Conservation (phyloP, 306 rosid genomes). For the Quercus gilva region DNA sequence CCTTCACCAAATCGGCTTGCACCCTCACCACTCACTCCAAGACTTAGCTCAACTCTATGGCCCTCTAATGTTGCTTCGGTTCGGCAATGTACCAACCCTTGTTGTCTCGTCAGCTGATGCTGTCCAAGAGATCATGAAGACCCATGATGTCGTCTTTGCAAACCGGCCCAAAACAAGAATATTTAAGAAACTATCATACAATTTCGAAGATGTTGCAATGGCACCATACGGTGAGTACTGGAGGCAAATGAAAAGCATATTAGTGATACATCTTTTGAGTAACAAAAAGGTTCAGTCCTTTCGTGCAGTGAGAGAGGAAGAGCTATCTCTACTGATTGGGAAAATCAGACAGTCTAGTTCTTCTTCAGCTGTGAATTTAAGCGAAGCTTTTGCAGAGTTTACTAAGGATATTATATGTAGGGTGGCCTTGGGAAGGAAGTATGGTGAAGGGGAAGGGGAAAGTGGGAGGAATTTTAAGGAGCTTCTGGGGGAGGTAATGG, state of each 20-base stretch:
- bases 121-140: slow-evolving; percentile 44
- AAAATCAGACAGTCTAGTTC: slow-evolving; percentile 15
- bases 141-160: slow-evolving; percentile 36
- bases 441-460: slow-evolving; percentile 11
- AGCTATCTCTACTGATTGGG: slow-evolving; percentile 1
- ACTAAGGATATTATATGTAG: slow-evolving; percentile 44
- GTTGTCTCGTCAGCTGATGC: slow-evolving; percentile 40
- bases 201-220: slow-evolving; percentile 26
- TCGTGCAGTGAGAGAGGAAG: slow-evolving; percentile 19
- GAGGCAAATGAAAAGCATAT: slow-evolving; percentile 42
- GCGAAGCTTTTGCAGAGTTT: slow-evolving; percentile 17
- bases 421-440: slow-evolving; percentile 54
- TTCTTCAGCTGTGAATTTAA: slow-evolving; percentile 24
- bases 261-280: slow-evolving; percentile 26
- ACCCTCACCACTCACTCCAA: slow-evolving; percentile 37
- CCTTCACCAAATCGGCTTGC: slow-evolving; percentile 39
- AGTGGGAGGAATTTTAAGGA: slow-evolving; percentile 19
- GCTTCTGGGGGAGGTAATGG: slow-evolving; percentile 28
- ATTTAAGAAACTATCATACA: slow-evolving; percentile 34
- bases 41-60: slow-evolving; percentile 33
- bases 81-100: slow-evolving; percentile 36
- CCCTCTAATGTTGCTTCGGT: slow-evolving; percentile 40
- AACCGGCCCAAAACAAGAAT: slow-evolving; percentile 11
- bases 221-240: slow-evolving; percentile 49
- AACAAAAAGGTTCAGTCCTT: slow-evolving; percentile 24